Evolutionary conservation across 2,329 filamentous ascomycete genomes (phyloP), one percentile per base, ranked within the genome.

Genomic region (Aspergillus sp.): DNA sequence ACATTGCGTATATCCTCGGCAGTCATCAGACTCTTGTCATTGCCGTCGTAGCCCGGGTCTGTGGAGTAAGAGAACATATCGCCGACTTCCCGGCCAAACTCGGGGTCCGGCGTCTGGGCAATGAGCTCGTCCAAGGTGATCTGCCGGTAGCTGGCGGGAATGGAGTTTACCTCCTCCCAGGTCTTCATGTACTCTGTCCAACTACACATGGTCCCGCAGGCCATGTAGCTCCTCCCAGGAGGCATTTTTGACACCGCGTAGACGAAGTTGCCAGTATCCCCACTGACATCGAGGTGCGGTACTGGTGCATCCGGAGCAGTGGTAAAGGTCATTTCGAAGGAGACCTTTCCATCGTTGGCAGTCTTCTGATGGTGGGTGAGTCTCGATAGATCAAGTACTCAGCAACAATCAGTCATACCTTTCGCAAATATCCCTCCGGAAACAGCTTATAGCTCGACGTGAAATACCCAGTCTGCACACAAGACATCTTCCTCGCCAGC

Each of bases 231-330:
- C 44, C 76, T 76, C 1, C 78, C 77, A 0, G 78, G 72, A 0
- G 76, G 74, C 76, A 80, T 78, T 54, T 80, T 73, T 43, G 70
- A 72, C 1, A 81, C 76, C 10, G 76, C 78, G 46, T 78, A 79
- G 13, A 73, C 71, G 46, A 80, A 79, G 57, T 68, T 74, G 0
- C 78, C 78, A 62, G 73, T 72, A 54, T 82, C 78, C 3, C 64
- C 63, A n/a, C 72, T 72, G 5, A 79, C 76, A 14, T 75, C 72
- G 1, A 81, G 61, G 43, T 81, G 79, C 3, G 77, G 78, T 0
- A 76, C 61, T 1, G 56, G 54, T 20, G 64, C 69, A 44, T 72
- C 53, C 0, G 78, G 71, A 0, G 60, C 55, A 0, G 75, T 79
- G 5, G 77, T 70, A 54, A 82, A 80, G 6, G 69, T 62, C 77